Base-by-base conservation (phyloP, 805 yeast species). In the Ogataea ganodermae region DNA sequence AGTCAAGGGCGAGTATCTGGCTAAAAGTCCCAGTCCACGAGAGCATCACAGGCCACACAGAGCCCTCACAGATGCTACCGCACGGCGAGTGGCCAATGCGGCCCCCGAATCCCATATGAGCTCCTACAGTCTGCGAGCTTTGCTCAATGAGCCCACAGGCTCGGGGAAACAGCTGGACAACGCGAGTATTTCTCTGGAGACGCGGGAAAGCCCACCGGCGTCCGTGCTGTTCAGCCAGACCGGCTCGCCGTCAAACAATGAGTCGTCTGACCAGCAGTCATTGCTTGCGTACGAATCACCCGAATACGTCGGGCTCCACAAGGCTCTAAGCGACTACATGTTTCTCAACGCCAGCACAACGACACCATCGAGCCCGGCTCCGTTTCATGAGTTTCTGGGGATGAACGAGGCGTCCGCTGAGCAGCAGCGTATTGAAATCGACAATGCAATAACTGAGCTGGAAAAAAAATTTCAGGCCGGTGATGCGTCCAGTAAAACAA, bases 321-420 rank as follows among this genome's bases (percentile, higher is more conserved):
- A 58, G 33, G 66, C 72, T 0, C 53, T 70, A 35, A 59, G 74
- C 50, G 73, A 69, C 45, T 70, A 63, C 48, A 70, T 70, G 73
- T 69, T 67, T 54, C 61, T 70, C 14, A 69, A 68, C 46, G 73
- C 71, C 2, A 55, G 51, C 32, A 51, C 56, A 10, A 35, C 50
- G 7, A 46, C 44, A 22, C 54, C 54, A 23, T 47, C 50, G 21
- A 47, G 49, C 23, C 49, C 57, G 12, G 16, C 45, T n/a, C 18
- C 31, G 4, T 20, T 38, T 17, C 30, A 45, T 20, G 42, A 38
- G 12, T 45, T 42, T 6, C 6, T 35, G 23, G 24, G 32, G n/a
- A 43, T 23, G 8, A 28, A 36, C 26, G 42, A 51, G 17, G 20
- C n/a, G n/a, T 40, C 50, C 9, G 8, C 33, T n/a, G 49, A 49